Evolutionary conservation across 1,284 basidiomycete genomes (phyloP).

Genomic region (Wolfiporia cocos): DNA sequence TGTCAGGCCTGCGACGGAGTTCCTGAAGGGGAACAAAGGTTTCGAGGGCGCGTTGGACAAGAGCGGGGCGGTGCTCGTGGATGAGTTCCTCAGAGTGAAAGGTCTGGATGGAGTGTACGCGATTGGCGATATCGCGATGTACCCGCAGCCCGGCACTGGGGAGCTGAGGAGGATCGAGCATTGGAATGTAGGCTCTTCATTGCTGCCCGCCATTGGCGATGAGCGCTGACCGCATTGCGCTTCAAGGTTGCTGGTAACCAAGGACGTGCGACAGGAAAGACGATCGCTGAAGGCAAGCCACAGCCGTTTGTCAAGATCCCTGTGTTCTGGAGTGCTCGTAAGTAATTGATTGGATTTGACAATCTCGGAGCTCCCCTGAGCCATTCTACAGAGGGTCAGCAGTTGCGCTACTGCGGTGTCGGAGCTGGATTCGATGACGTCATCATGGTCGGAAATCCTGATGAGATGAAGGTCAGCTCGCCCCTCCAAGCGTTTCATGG

Average conservation of each 20-base stretch:
- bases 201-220: background rate
- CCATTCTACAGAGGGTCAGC: slow-evolving; percentile 52
- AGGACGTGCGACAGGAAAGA: slow-evolving; percentile 78
- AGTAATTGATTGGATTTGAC: slow-evolving; percentile 22
- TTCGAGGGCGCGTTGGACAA: slow-evolving; percentile 60
- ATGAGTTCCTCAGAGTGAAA: slow-evolving; percentile 73
- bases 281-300: slow-evolving; percentile 49
- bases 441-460: slow-evolving; percentile 70
- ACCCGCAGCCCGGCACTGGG: slow-evolving; percentile 57
- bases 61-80: slow-evolving; percentile 80
- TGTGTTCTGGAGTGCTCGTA: slow-evolving; percentile 86
- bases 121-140: slow-evolving; percentile 86
- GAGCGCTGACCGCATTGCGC: slow-evolving; percentile 10
- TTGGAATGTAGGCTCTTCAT: slow-evolving; percentile 68
- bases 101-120: slow-evolving; percentile 69
- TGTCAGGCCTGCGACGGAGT: slow-evolving; percentile 81
- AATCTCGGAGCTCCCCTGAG: background rate
- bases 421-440: slow-evolving; percentile 83
- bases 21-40: slow-evolving; percentile 61
- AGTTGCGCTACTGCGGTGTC: slow-evolving; percentile 87
- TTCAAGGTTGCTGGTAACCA: slow-evolving; percentile 86
- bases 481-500: too few relatives aligned
- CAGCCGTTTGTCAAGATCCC: slow-evolving; percentile 76
- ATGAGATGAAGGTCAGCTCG: slow-evolving; percentile 67
- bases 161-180: slow-evolving; percentile 74